Evolutionary conservation across 2,329 filamentous ascomycete species (phyloP).

Genomic region (Diaporthe destruens): DNA sequence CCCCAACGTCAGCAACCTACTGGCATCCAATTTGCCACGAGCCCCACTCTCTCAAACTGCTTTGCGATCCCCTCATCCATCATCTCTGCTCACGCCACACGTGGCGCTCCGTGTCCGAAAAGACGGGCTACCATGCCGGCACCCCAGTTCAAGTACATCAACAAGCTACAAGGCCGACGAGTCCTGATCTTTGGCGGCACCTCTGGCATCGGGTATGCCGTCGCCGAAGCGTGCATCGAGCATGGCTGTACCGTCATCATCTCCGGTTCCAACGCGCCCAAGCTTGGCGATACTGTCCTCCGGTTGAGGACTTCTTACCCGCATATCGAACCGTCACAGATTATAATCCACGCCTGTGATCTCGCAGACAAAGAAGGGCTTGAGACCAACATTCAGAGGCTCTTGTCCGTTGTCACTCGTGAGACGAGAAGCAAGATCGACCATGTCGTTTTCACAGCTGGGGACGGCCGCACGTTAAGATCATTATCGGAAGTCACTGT

Average conservation of each 20-base stretch:
- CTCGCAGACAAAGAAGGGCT: constrained; percentile 4
- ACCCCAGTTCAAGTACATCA: constrained; percentile 24
- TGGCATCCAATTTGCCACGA: neutral
- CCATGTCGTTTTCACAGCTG: constrained; percentile 65
- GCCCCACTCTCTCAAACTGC: constrained; percentile 3
- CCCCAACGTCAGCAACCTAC: neutral
- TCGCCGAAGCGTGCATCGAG: constrained; percentile 64
- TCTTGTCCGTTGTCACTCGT: constrained; percentile 49
- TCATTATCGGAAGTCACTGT: constrained; percentile 5
- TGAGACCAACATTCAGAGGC: constrained; percentile 47
- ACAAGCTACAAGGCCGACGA: constrained; percentile 58
- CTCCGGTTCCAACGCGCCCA: constrained; percentile 57
- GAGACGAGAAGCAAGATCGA: constrained; percentile 53
- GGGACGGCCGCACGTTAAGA: constrained; percentile 48
- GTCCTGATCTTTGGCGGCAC: constrained; percentile 66
- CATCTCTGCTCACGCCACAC: neutral
- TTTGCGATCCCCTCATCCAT: neutral
- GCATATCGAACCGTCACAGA: neutral
- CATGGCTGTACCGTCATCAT: constrained; percentile 61
- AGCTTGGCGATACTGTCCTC: constrained; percentile 49
- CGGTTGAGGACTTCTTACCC: constrained; percentile 40
- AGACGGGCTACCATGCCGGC: neutral
- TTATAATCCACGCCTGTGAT: constrained; percentile 11
- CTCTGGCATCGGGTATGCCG: constrained; percentile 63
- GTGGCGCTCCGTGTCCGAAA: neutral